Base-by-base conservation (phyloP, 2,329 filamentous ascomycete species). In the Seiridium unicorne region DNA sequence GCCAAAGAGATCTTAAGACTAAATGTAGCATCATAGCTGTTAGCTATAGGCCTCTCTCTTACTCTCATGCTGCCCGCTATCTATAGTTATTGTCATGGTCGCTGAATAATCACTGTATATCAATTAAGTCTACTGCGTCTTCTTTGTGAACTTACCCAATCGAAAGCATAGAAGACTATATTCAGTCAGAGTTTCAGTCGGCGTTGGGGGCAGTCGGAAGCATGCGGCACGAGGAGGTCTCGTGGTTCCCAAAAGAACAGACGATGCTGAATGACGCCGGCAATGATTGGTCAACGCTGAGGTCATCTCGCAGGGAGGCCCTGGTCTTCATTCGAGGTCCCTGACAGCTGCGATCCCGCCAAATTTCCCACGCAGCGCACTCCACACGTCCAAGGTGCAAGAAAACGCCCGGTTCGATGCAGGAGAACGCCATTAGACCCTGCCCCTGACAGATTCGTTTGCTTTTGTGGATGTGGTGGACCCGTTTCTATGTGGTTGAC, bases 401-500 rank as follows among this genome's bases (percentile, higher is more conserved):
- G 31, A 13, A 42, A 42, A 42, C 38, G 38, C 38, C 38, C 7
- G 38, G 7, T 42, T 13, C 38, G 38, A 35, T 18, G 31, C 10
- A 36, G 38, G 32, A 57, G 40, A 18, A 10, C 42, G 18, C 13
- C 55, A 11, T 11, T 44, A 38, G 13, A 46, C 47, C 38, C 36
- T 32, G 35, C 47, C 57, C 57, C 57, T 54, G 47, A 47, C 9
- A 38, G 48, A 58, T 10, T 58, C 35, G 56, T 51, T 44, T 58
- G 47, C 57, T 59, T 46, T 44, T 49, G 57, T 59, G 58, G 58
- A 49, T 34, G 11, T 42, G 18, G 58, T 60, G 47, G 47, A 47
- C 40, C 51, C 44, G 61, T 44, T 44, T 58, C 61, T 56, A 40
- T 58, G 44, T 26, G 18, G 18, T 65, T 65, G 65, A 66, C 64